Evolutionary conservation across 768 basidiomycete genomes (phyloP), one percentile per base, ranked within the genome.

Genomic region (Boletus reticulatus): DNA sequence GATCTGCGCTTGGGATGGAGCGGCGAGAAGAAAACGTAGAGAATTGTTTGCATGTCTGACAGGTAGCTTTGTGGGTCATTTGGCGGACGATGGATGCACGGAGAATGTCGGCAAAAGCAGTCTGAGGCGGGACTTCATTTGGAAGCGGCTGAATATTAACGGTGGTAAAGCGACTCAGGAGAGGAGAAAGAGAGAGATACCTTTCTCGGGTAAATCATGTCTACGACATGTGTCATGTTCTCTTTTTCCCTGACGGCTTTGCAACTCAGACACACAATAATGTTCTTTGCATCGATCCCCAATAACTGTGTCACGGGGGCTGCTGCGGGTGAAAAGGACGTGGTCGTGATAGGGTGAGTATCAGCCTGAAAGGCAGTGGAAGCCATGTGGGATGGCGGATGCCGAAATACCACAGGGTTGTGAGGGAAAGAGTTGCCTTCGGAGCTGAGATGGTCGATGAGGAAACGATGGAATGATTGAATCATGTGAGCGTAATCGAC

Each of bases 381-480:
- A 34, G 57, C 4, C 6, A 53, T 43, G 27, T 43, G 37, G 17
- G 54, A 22, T 50, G 65, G 55, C 48, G 66, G 50, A 36, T 65
- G 50, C n/a, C 67, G 67, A 61, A 71, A 78, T 53, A 82, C 63
- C 17, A 88, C 62, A 2, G 84, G 85, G 60, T 89, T 91, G 43
- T 80, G 71, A 22, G 83, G 82, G 62, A 79, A 84, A 22, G 71
- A 69, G 58, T 84, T 88, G 5, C 87, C 87, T 72, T 94, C 92
- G 4, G 80, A 78, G 54, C 81, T 84, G 61, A 98, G 79, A 49
- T 88, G 87, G 57, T 98, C 94, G 49, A 98, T 73, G 38, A 97
- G 79, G 76, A 97, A 98, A 20, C 96, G 86, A 69, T 98, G 94
- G 78, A 98, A 98, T 16, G 84, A 83, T 72, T 98, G 97, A 41